Base-by-base conservation (phyloP, 345 rosid species). In the Citrus glauca region DNA sequence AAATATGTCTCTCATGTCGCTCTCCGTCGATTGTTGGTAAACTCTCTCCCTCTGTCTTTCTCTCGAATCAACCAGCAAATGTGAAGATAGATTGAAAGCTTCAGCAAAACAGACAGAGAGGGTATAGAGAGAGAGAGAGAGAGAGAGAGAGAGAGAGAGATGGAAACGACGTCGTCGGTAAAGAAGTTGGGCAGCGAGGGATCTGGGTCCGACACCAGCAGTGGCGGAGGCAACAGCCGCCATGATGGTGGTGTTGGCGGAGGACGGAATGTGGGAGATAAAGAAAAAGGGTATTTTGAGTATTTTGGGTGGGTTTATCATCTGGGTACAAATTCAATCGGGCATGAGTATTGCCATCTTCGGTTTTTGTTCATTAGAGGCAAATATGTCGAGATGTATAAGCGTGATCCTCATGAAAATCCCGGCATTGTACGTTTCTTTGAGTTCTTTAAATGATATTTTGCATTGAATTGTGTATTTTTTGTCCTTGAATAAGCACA, bases 261-360 rank as follows among this genome's bases (percentile, higher is more conserved):
- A 37, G 28, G 56, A 8, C 70, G 66, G 53, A 24, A 81, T 63
- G 74, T 63, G 32, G 24, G 82, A 27, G 72, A 79, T 25, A 72
- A 35, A 17, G 84, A 83, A 11, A 82, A 78, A 13, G 82, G 80
- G 66, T 50, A 37, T 37, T 87, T 83, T 56, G 93, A 88, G 84
- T 95, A 83, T 84, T 95, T 81, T 70, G 98, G 99, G 0, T 85
- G 90, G 92, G 93, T 92, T 35, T 92, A 89, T 85, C 99, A 96
- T 85, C 67, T 96, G 66, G 98, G 99, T 16, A 82, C 86, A 32
- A 96, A 92, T 80, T 83, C 95, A 53, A 96, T 96, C 35, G 98
- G 98, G 0, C 97, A 84, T 45, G 91, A 94, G 82, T 93, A 85
- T 72, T 95, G 98, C 66, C 91, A 92, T 74, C 88, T 87, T 14